Conservation (phyloP, 129 eudicot species). For the Oenanthe sinensis region DNA sequence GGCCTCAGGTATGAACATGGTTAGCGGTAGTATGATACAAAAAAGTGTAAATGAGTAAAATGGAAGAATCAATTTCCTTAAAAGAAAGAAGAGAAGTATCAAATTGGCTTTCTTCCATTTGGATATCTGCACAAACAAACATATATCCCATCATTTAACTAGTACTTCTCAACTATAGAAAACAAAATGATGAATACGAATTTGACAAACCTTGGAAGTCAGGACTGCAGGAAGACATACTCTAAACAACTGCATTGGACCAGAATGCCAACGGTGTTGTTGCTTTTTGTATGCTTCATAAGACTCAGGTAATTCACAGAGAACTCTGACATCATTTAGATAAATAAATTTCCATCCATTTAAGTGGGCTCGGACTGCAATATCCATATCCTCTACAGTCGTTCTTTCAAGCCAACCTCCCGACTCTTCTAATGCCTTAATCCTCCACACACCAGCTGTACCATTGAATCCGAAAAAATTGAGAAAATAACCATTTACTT, state of each 20-base stretch:
- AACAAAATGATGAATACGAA: neutral
- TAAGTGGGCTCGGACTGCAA: conserved; percentile 61
- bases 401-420: conserved; percentile 97
- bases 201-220: conserved; percentile 42
- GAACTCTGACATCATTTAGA: conserved; percentile 55
- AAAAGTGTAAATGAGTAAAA: conserved; percentile 91
- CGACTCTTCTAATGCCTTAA: conserved; percentile 81
- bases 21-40: conserved; percentile 75
- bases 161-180: neutral
- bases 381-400: conserved; percentile 77
- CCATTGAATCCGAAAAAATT: conserved; percentile 91
- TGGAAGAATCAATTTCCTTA: conserved; percentile 72
- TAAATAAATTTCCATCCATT: conserved; percentile 63
- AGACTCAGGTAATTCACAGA: conserved; percentile 67
- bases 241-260: conserved; percentile 82
- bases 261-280: conserved; percentile 82
- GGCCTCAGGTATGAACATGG: conserved; percentile 92
- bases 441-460: conserved; percentile 96
- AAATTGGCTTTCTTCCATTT: conserved; percentile 75
- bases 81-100: conserved; percentile 78
- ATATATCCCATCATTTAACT: neutral
- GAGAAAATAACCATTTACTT: conserved; percentile 68
- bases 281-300: conserved; percentile 76
- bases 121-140: conserved; percentile 51
- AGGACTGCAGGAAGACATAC: conserved; percentile 55